Conservation (phyloP, 495 filamentous ascomycete genomes). For the Trichocladium antarcticum region DNA sequence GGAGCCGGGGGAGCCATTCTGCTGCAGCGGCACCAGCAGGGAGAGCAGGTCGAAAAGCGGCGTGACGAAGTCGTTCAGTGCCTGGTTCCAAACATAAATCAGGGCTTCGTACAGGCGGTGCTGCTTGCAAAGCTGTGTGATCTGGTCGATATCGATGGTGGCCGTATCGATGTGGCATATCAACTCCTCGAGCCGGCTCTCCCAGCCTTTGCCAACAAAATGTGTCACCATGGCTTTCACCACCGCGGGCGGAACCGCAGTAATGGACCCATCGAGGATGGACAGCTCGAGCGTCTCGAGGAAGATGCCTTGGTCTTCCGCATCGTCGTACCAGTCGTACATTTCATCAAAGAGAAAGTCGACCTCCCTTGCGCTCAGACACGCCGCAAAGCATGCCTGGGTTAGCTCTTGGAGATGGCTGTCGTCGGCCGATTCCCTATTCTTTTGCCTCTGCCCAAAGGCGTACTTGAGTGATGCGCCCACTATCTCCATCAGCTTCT, state of each 20-base stretch:
- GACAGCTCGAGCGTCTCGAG: slow-evolving; percentile 77
- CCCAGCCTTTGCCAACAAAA: slow-evolving; percentile 59
- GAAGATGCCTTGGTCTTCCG: slow-evolving; percentile 59
- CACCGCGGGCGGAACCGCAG: slow-evolving; percentile 64
- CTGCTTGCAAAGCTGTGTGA: slow-evolving; percentile 80
- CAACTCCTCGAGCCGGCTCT: slow-evolving; percentile 79
- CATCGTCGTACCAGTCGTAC: slow-evolving; percentile 80
- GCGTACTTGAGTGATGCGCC: slow-evolving; percentile 84
- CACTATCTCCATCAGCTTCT: slow-evolving; percentile 89
- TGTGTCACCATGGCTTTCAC: slow-evolving; percentile 77
- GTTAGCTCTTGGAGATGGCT: slow-evolving; percentile 66
- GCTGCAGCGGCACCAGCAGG: slow-evolving; percentile 51
- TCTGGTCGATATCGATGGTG: slow-evolving; percentile 89
- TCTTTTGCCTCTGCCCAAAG: slow-evolving; percentile 51
- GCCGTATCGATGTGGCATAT: slow-evolving; percentile 83
- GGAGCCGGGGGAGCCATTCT: slow-evolving; percentile 34
- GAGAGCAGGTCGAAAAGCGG: slow-evolving; percentile 74
- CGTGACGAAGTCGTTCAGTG: slow-evolving; percentile 77
- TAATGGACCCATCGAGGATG: slow-evolving; percentile 67
- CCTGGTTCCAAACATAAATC: slow-evolving; percentile 94
- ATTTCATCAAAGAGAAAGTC: slow-evolving; percentile 87
- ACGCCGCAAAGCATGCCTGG: slow-evolving; percentile 70
- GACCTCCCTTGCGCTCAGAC: slow-evolving; percentile 57
- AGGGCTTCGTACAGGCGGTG: slow-evolving; percentile 88
- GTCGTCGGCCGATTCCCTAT: slow-evolving; percentile 42